These are phyloP conservation scores for Cryomyces antarcticus DNA, from an alignment of 495 filamentous ascomycete genomes.

Conservation along the genomic window DNA sequence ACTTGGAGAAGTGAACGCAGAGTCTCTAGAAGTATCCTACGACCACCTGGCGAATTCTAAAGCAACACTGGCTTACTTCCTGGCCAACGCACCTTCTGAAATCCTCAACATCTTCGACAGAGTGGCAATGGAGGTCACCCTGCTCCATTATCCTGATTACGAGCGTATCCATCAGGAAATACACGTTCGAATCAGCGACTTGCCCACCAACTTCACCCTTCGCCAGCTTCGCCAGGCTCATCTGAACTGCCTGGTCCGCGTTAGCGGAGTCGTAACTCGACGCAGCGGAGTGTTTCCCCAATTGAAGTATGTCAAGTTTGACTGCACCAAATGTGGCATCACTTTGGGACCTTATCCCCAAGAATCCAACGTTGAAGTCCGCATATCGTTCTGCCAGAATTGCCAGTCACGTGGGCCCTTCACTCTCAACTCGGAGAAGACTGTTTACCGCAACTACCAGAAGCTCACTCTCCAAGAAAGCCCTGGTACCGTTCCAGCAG, in stretches of 20 bases:
- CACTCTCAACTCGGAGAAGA: slow-evolving; percentile 91
- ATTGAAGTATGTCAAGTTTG: slow-evolving; percentile 92
- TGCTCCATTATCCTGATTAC: slow-evolving; percentile 93
- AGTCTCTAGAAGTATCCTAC: slow-evolving; percentile 90
- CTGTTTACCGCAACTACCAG: slow-evolving; percentile 98
- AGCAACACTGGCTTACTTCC: slow-evolving; percentile 93
- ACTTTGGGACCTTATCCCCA: slow-evolving; percentile 94
- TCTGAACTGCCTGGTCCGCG: slow-evolving; percentile 88
- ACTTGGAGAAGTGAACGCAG: slow-evolving; percentile 88
- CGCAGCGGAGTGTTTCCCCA: slow-evolving; percentile 97
- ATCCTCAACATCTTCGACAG: slow-evolving; percentile 93
- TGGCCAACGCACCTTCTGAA: slow-evolving; percentile 86
- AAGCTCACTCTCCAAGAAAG: slow-evolving; percentile 96
- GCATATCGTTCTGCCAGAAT: slow-evolving; percentile 90
- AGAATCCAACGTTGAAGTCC: slow-evolving; percentile 87
- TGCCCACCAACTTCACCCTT: slow-evolving; percentile 90
- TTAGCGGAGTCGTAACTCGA: slow-evolving; percentile 86
- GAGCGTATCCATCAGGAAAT: slow-evolving; percentile 96
- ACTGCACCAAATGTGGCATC: slow-evolving; percentile 81
- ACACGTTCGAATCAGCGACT: slow-evolving; percentile 87
- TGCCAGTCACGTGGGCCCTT: slow-evolving; percentile 95
- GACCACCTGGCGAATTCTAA: slow-evolving; percentile 74
- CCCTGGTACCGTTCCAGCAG: slow-evolving; percentile 89
- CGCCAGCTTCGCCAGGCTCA: slow-evolving; percentile 91
- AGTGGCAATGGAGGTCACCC: slow-evolving; percentile 84